Evolutionary conservation across 345 rosid genomes (phyloP), one percentile per base, ranked within the genome.

Genomic region (Erodium maritimum): DNA sequence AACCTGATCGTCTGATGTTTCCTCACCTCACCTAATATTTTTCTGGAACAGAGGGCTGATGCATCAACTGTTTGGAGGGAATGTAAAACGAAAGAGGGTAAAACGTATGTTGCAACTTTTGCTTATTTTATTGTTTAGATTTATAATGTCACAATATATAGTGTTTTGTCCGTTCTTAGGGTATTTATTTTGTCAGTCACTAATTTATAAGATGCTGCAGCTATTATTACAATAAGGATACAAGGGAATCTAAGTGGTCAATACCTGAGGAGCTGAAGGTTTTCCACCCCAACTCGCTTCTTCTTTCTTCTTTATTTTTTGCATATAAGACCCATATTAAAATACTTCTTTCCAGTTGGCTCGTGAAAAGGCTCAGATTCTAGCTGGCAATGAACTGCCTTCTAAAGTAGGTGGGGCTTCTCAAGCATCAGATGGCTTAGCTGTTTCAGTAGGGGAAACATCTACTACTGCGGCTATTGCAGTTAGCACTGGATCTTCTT

Each of bases 51-150:
- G 99, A 85, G 91, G 71, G 99, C 95, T 18, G 99, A 93, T 67
- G 96, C 97, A 25, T 93, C 99, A 29, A 93, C 99, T n/a, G 95
- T 82, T 64, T 93, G 99, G 99, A 93, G 89, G 82, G 99, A 93
- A 70, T 93, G 89, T 68, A 81, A 91, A 16, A 89, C 94, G 50
- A 69, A 80, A 33, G 99, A 89, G 70, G 99, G 97, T 63, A 87
- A 75, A 62, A 93, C 73, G 99, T 93, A 67, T 7, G 86, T 76
- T 42, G 21, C 19, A 53, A 54, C 52, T 55, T 54, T 16, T 29
- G 14, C 18, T 58, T 54, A 54, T 21, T 18, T 3, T 50, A 20
- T 21, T 24, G 11, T 18, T 60, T 54, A 34, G 23, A 17, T 50
- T 23, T 50, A n/a, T 21, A 10, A 0, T 25, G 14, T 1, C 34